A percentile compares a stretch with the other conserved stretches of the same genome.
Conservation (phyloP, 306 rosid genomes). For the Rubus idaeus region DNA sequence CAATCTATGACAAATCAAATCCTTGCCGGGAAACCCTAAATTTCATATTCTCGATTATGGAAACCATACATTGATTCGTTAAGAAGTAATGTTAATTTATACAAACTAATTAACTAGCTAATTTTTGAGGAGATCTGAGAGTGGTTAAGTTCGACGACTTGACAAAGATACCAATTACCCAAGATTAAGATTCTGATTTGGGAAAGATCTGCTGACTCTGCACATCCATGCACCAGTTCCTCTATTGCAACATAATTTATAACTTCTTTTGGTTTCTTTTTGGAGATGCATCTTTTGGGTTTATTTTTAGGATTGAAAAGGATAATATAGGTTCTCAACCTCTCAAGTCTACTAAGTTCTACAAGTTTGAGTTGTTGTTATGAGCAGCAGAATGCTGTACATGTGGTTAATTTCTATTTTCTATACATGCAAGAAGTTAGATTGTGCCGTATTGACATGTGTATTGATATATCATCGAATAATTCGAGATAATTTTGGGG, state of each 20-base stretch:
- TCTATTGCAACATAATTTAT: constrained; percentile 5
- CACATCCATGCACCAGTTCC: not conserved
- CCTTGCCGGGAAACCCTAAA: constrained; percentile 1
- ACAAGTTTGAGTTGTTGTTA: not conserved
- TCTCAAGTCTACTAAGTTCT: not conserved
- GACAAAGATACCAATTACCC: constrained; percentile 59
- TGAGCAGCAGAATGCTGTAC: not conserved
- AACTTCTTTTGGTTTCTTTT: not conserved
- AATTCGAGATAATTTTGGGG: not conserved
- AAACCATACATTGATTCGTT: constrained; percentile 1
- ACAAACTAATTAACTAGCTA: not conserved
- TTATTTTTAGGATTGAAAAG: not conserved
- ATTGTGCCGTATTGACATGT: not conserved
- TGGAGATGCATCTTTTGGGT: not conserved
- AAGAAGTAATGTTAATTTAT: not conserved
- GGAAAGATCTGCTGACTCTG: constrained; percentile 33
- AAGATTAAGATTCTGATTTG: constrained; percentile 77
- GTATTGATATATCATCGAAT: not conserved
- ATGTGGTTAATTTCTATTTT: too few species aligned
- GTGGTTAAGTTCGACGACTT: constrained; percentile 47
- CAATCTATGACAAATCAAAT: constrained; percentile 16
- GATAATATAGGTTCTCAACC: not conserved
- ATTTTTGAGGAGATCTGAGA: constrained; percentile 28
- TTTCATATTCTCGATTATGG: not conserved
- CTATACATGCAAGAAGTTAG: not conserved